A percentile compares a stretch with the other conserved stretches of the same genome.
Evolutionary conservation across 1,284 basidiomycete species (phyloP).

Genomic region (Xerocomus amazonicus): DNA sequence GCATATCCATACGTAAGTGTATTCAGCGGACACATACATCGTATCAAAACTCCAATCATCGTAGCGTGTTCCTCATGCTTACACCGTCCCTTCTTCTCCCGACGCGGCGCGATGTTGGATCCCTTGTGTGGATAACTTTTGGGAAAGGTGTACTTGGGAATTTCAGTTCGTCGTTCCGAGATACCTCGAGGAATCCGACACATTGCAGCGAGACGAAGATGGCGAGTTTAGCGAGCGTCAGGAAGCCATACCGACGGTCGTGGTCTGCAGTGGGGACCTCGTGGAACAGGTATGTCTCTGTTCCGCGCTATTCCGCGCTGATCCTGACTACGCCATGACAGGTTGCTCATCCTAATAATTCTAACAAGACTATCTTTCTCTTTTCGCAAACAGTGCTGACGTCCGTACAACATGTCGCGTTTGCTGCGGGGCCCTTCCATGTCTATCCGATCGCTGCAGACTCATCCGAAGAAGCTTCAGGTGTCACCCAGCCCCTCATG

Average conservation of each 20-base stretch:
- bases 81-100: slow-evolving; percentile 84
- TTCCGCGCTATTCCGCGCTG: slow-evolving; percentile 6
- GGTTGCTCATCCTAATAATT: slow-evolving; percentile 92
- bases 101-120: slow-evolving; percentile 96
- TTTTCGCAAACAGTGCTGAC: slow-evolving; percentile 88
- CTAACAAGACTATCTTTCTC: slow-evolving; percentile 92
- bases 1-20: slow-evolving; percentile 77
- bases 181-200: slow-evolving; percentile 67
- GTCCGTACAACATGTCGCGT: slow-evolving; percentile 93
- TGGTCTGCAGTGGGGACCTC: slow-evolving; percentile 91
- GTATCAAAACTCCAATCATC: slow-evolving; percentile 25
- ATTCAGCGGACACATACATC: slow-evolving; percentile 4
- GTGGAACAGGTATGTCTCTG: slow-evolving; percentile 74
- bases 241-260: slow-evolving; percentile 75
- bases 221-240: slow-evolving; percentile 50
- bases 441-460: slow-evolving; percentile 70
- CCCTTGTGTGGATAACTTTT: slow-evolving; percentile 92
- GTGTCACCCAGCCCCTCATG: slow-evolving; percentile 78
- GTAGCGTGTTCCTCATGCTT: slow-evolving; percentile 90
- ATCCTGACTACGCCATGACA: slow-evolving; percentile 34
- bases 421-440: slow-evolving; percentile 94
- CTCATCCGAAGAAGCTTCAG: slow-evolving; percentile 59
- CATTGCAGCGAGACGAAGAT: slow-evolving; percentile 45
- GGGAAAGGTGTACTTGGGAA: slow-evolving; percentile 99
- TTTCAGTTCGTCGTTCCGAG: slow-evolving; percentile 94